These are phyloP conservation scores for Komagataella ulmi DNA, from an alignment of 805 yeast species.

Conservation along the genomic window DNA sequence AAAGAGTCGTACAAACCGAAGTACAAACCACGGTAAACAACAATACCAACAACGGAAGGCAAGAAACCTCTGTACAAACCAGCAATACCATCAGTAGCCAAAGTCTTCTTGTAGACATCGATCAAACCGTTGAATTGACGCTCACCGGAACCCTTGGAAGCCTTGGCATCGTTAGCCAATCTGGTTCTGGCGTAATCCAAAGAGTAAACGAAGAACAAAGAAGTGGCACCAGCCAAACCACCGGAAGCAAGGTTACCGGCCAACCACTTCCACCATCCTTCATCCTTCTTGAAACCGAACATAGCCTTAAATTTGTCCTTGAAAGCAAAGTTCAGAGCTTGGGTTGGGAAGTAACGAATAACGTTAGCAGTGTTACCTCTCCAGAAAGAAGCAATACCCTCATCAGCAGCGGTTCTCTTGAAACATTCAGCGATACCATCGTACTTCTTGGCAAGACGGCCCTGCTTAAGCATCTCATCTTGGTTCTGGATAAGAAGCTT, in stretches of 20 bases:
- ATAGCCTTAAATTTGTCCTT: constrained; percentile 91
- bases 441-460: constrained; percentile 79
- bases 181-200: constrained; percentile 98
- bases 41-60: constrained; percentile 94
- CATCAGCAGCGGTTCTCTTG: constrained; percentile 87
- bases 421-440: constrained; percentile 89
- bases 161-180: constrained; percentile 96
- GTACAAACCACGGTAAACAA: constrained; percentile 99
- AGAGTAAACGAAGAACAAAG: constrained; percentile 87
- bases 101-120: constrained; percentile 93
- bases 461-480: constrained; percentile 97
- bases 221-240: constrained; percentile 97
- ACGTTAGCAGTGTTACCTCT: constrained; percentile 99
- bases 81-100: constrained; percentile 92
- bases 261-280: constrained; percentile 86
- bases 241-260: constrained; percentile 98
- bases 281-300: constrained; percentile 96
- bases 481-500: constrained; percentile 94
- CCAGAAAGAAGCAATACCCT: constrained; percentile 93
- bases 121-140: constrained; percentile 96
- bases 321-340: constrained; percentile 97
- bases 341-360: constrained; percentile 98
- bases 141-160: constrained; percentile 73
- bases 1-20: constrained; percentile 95
- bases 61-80: constrained; percentile 99